Conservation (phyloP, 1,284 basidiomycete genomes). For the Bjerkandera adusta region DNA sequence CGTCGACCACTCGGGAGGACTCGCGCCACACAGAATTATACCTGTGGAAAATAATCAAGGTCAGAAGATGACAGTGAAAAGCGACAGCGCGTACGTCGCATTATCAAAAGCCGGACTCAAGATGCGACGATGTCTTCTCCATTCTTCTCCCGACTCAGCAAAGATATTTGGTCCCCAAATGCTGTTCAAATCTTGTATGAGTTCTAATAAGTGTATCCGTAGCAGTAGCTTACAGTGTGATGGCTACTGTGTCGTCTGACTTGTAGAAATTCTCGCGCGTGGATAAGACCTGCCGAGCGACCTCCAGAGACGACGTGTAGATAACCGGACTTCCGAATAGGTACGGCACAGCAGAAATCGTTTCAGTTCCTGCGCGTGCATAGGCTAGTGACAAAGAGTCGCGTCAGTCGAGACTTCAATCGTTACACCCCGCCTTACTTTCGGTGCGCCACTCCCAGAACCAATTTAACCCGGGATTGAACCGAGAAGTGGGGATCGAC, state of each 20-base stretch:
- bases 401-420: not conserved
- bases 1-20: slow-evolving; percentile 9
- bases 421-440: not conserved
- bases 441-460: slow-evolving; percentile 8
- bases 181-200: not conserved
- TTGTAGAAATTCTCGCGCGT: slow-evolving; percentile 6
- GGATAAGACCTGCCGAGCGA: slow-evolving; percentile 6
- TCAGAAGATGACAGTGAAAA: not conserved
- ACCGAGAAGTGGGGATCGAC: slow-evolving; percentile 2
- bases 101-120: slow-evolving; percentile 6
- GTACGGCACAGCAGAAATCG: slow-evolving; percentile 7
- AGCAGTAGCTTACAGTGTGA: slow-evolving; percentile 1
- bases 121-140: slow-evolving; percentile 10
- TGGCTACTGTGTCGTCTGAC: not conserved
- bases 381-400: slow-evolving; percentile 4
- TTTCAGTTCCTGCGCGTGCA: not conserved
- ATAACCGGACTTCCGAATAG: slow-evolving; percentile 8
- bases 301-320: slow-evolving; percentile 7
- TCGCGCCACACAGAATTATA: slow-evolving; percentile 8
- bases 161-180: slow-evolving; percentile 10
- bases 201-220: not conserved
- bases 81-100: slow-evolving; percentile 1
- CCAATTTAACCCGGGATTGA: slow-evolving; percentile 11
- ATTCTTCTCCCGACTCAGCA: slow-evolving; percentile 7
- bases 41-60: not conserved